Base-by-base conservation (phyloP, 495 filamentous ascomycete species). In the Penicillium flavigenum region DNA sequence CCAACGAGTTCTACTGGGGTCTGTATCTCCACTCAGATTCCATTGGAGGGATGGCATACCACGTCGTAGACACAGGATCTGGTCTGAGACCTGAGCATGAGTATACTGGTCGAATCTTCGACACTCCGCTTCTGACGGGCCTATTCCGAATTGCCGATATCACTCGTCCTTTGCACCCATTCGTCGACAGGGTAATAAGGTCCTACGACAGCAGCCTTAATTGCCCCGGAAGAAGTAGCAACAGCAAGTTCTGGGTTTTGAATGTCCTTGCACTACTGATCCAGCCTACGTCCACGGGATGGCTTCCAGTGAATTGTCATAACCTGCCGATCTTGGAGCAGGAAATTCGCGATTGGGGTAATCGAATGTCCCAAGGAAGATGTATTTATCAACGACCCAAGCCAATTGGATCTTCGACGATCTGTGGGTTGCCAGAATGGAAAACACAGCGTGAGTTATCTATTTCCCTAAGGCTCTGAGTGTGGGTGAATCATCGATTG, bases 1-100 rank as follows among this genome's bases (percentile, higher is more conserved):
- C 56, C 17, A 51, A 67, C 26, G 47, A 65, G 12, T 69, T 56
- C 60, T 57, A 68, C 57, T 66, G 63, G 63, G 63, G 51, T 4
- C 48, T 63, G 4, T 68, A 66, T 45, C 45, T 58, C 29, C 63
- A 67, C 36, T 45, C 12, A 2, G 36, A 43, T 17, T 1, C 17
- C 22, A n/a, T 17, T 20, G 45, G 52, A 17, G 53, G 61, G 16
- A 62, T 55, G 42, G 63, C 53, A 54, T 70, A 64, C 39, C 63
- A 65, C 46, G 53, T 63, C 46, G 43, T 49, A 43, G 60, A 59
- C 49, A 43, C 53, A 29, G 55, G 59, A 16, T 11, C 1, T 36
- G 63, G 53, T 22, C 61, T 58, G 49, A 61, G 61, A 20, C 42
- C 59, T 12, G 59, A 47, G 9, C 60, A 65, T 27, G 49, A 45